A percentile compares a stretch with the other conserved stretches of the same genome.
Evolutionary conservation across 1,139 yeast genomes (phyloP).

Genomic region (Kodamaea alishanica): DNA sequence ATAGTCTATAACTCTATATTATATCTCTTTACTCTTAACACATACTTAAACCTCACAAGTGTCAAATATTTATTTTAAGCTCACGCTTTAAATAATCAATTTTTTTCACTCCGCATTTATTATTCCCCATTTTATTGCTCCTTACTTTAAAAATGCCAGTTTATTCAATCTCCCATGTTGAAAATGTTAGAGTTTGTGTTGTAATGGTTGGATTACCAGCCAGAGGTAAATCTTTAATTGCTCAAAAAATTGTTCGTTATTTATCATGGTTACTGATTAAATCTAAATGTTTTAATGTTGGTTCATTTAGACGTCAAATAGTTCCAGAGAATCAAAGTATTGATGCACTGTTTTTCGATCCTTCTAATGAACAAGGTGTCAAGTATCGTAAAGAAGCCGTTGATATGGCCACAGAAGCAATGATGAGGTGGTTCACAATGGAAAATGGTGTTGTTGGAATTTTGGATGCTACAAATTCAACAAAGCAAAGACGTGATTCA

Average conservation of each 20-base stretch:
- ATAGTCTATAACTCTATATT: no score
- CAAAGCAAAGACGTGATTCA: conserved; percentile 65
- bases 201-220: conserved; percentile 75
- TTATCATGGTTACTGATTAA: conserved; percentile 87
- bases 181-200: conserved; percentile 68
- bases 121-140: no score
- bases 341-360: conserved; percentile 77
- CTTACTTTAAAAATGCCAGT: conserved; percentile 51
- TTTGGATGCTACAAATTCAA: conserved; percentile 82
- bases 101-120: no score
- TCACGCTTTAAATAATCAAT: no score
- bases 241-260: conserved; percentile 82
- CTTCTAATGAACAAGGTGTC: conserved; percentile 60
- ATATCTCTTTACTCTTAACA: no score
- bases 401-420: conserved; percentile 68
- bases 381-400: conserved; percentile 67
- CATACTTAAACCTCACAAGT: no score
- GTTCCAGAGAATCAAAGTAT: conserved; percentile 27
- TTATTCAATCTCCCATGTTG: conserved; percentile 68
- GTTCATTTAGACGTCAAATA: conserved; percentile 67
- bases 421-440: conserved; percentile 81
- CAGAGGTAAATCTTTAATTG: conserved; percentile 73
- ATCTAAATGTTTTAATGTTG: conserved; percentile 88
- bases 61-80: no score
- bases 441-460: conserved; percentile 88